phyloP scores from a whole-genome alignment of 2,329 filamentous ascomycete species.

The Apiospora arundinis region DNA sequence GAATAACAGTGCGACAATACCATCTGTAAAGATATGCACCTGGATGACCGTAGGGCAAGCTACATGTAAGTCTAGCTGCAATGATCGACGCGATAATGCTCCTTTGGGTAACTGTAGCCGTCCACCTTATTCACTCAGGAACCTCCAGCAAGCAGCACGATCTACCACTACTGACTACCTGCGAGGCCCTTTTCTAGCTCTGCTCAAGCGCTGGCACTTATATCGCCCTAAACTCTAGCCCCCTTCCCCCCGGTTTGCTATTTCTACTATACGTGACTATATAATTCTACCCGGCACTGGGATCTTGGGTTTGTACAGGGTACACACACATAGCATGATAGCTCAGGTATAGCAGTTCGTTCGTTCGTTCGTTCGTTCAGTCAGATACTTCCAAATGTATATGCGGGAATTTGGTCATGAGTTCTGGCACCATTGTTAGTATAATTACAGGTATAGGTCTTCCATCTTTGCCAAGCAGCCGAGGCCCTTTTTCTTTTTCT shows the following conservation, averaged over 20 bases:
- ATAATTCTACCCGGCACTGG: neutral
- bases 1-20: too few relatives aligned
- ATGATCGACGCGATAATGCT: neutral
- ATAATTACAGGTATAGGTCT: too few relatives aligned
- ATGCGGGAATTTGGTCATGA: too few relatives aligned
- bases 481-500: too few relatives aligned
- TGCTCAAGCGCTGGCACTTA: neutral
- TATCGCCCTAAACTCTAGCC: neutral
- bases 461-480: too few relatives aligned
- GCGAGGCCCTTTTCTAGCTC: neutral
- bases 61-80: too few relatives aligned
- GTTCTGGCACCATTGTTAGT: too few relatives aligned
- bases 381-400: too few relatives aligned
- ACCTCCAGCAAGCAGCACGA: neutral
- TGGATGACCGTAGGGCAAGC: too few relatives aligned
- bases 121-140: neutral
- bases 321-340: neutral
- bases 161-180: neutral
- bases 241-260: neutral
- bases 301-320: neutral
- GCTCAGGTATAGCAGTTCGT: too few relatives aligned
- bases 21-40: too few relatives aligned
- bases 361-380: too few relatives aligned
- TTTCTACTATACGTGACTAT: neutral
- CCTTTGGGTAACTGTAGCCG: constrained; percentile 3